Evolutionary conservation across 2,329 filamentous ascomycete genomes (phyloP), one percentile per base, ranked within the genome.

Genomic region (Diaporthe longicolla): DNA sequence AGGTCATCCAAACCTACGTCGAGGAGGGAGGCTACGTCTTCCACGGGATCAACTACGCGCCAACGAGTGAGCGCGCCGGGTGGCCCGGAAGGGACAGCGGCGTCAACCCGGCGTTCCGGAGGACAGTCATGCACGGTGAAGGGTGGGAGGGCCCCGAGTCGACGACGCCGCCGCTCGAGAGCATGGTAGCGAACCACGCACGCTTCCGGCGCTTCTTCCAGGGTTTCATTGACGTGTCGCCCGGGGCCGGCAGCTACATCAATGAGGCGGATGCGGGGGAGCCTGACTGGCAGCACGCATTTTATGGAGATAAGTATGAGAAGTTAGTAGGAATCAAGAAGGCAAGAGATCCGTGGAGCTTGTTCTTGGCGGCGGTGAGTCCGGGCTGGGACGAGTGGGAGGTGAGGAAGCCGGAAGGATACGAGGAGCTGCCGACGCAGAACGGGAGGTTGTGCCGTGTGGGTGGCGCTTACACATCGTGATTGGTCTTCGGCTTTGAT

Each of bases 21-120:
- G 81, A 84, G 72, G 78, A 78, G 11, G 81, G 82, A 2, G 83
- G 84, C 4, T 79, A 80, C 68, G 79, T 79, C 15, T 82, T 86
- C 71, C 79, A 82, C 72, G 80, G 78, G 1, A 80, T 84, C 63
- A 79, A 81, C 59, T 81, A 84, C 72, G 77, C 78, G 32, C 79
- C 79, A 1, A 78, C 79, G 10, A 58, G 75, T 17, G 50, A 72
- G 61, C 74, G 70, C 4, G 79, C 76, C 8, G 79, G 77, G 0
- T 78, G 76, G 69, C 74, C 76, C 0, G 73, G 74, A 32, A 11
- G 9, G 19, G 81, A 83, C 65, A 87, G 83, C 17, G 83, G 85
- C 13, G 82, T 88, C 57, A 87, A 87, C 77, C 85, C 87, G 7
- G 87, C 86, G 1, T 89, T 87, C 87, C 82, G 88, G 50, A 80